Base-by-base conservation (phyloP, 805 yeast genomes). In the Pichia scutulata region DNA sequence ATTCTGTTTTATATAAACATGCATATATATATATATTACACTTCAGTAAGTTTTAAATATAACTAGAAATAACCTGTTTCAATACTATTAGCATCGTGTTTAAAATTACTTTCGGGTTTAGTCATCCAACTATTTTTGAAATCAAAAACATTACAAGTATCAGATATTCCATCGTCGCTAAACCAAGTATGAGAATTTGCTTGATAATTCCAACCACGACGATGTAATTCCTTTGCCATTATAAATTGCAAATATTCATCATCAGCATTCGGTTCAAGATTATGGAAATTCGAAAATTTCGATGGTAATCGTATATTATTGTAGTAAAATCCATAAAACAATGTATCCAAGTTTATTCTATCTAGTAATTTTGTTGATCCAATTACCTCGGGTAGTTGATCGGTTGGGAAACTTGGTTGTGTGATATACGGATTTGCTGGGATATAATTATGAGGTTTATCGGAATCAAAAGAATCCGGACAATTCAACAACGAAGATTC, bases 381-480 rank as follows among this genome's bases (percentile, higher is more conserved):
- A 49, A 78, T 70, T n/a, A 73, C 68, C 62, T 81, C 86, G 51
- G 80, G 79, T 67, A 82, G 74, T 30, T 90, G 90, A 53, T 86
- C 93, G 62, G 82, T 88, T 2, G 99, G 99, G 68, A 88, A 93
- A 67, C 84, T 87, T 22, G 86, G 78, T 39, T 93, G 87, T 8
- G 96, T 88, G 25, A 97, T 96, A 62, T 86, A 95, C 48, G 95
- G 95, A 57, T 82, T 80, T 22, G 78, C 76, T 7, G 97, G 92
- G 45, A 77, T 78, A 64, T 89, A 82, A 41, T 63, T 65, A 53
- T 84, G 78, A 18, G 97, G 96, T 58, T 74, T 78, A 60, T 92
- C 97, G 2, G 95, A 84, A 64, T 92, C 95, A 52, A 82, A 77
- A 0, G 98, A 87, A 68, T 93, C 98, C 0, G 99, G 98, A 64